Conservation (phyloP, 345 rosid genomes). For the Heritiera littoralis region DNA sequence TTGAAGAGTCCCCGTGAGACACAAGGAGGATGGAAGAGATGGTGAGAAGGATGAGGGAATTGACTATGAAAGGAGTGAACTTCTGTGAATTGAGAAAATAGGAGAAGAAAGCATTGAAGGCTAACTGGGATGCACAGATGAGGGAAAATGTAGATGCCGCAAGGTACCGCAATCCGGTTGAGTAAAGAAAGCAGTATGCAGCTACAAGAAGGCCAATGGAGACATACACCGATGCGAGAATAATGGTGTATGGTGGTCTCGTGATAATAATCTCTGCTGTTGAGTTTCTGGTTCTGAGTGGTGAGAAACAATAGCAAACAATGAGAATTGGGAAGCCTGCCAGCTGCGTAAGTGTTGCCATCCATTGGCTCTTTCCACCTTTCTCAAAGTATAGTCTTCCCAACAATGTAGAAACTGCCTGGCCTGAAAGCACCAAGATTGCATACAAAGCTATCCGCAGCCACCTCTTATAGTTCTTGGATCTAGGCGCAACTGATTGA, state of each 20-base stretch:
- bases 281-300: constrained; percentile 1
- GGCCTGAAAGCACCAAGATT: constrained; percentile 43
- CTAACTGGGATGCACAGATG: constrained; percentile 44
- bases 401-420: constrained; percentile 39
- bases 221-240: constrained; percentile 28
- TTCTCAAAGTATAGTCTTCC: constrained; percentile 50
- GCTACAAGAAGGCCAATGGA: constrained; percentile 39
- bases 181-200: constrained; percentile 24
- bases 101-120: constrained; percentile 58
- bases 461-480: constrained; percentile 18
- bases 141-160: constrained; percentile 51
- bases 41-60: constrained; percentile 47
- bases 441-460: constrained; percentile 4
- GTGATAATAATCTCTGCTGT: not conserved
- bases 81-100: constrained; percentile 47
- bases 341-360: constrained; percentile 46
- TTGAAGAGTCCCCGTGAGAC: constrained; percentile 24
- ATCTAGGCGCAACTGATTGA: not conserved
- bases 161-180: constrained; percentile 33
- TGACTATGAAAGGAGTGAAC: constrained; percentile 45
- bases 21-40: constrained; percentile 49
- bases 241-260: not conserved
- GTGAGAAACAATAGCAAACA: constrained; percentile 40
- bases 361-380: constrained; percentile 56
- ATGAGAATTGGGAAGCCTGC: constrained; percentile 55